These are phyloP conservation scores for Xylaria longipes DNA, from an alignment of 495 filamentous ascomycete species.

Conservation along the genomic window DNA sequence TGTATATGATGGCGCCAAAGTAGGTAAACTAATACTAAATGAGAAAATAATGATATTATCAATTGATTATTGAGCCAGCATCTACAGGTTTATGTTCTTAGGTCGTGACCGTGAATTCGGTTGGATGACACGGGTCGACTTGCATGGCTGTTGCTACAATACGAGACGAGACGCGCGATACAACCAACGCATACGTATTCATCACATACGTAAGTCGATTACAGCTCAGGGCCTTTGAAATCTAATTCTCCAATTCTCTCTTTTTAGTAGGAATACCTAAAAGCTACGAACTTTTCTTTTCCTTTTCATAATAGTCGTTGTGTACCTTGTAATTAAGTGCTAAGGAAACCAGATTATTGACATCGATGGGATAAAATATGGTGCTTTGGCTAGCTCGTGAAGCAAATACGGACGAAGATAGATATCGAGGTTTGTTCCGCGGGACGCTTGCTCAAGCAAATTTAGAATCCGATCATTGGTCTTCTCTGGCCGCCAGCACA, in stretches of 20 bases:
- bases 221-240: background rate
- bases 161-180: constrained; percentile 9
- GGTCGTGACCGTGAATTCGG: background rate
- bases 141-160: constrained; percentile 10
- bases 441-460: background rate
- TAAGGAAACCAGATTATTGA: background rate
- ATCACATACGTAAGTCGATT: background rate
- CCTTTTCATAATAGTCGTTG: background rate
- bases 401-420: background rate
- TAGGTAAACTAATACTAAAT: background rate
- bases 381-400: background rate
- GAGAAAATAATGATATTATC: background rate
- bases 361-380: too few species aligned
- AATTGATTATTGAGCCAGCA: background rate
- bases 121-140: constrained; percentile 2
- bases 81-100: too few species aligned
- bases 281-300: background rate
- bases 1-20: background rate
- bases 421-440: background rate
- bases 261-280: too few species aligned
- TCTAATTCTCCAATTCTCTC: too few species aligned
- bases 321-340: background rate
- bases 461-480: background rate
- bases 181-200: background rate
- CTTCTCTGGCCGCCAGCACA: background rate